phyloP scores from a whole-genome alignment of 148 eudicot species.

The Suaeda aralocaspica region DNA sequence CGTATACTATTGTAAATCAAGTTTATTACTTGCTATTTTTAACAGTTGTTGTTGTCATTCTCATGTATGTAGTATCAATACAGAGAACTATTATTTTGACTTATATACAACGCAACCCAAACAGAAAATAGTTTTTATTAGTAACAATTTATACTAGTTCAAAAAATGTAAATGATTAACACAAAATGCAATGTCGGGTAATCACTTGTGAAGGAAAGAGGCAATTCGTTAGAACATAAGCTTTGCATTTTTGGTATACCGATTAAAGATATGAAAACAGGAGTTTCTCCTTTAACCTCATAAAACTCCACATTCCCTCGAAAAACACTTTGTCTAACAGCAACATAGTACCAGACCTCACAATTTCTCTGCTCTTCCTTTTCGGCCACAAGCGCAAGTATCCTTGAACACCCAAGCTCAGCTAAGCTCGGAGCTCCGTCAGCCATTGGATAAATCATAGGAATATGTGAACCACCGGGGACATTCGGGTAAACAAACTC shows the following conservation, averaged over 20 bases:
- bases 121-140: no score
- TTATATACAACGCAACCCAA: no score
- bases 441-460: constrained; percentile 32
- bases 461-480: constrained; percentile 28
- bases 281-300: constrained; percentile 34
- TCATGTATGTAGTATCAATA: no score
- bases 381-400: constrained; percentile 36
- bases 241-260: constrained; percentile 33
- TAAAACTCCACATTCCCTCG: constrained; percentile 36
- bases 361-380: constrained; percentile 29
- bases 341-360: constrained; percentile 29
- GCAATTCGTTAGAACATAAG: constrained; percentile 32
- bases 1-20: no score
- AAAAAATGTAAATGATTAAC: no score
- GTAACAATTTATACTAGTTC: no score
- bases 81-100: no score
- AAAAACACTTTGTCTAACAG: constrained; percentile 36
- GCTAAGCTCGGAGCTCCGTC: constrained; percentile 26
- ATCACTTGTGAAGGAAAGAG: constrained; percentile 35
- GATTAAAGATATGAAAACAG: constrained; percentile 33
- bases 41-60: no score
- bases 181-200: background rate
- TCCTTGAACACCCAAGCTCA: constrained; percentile 26
- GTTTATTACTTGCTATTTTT: no score
- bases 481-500: constrained; percentile 32